Base-by-base conservation (phyloP, 345 rosid genomes). In the Moringa oleifera region DNA sequence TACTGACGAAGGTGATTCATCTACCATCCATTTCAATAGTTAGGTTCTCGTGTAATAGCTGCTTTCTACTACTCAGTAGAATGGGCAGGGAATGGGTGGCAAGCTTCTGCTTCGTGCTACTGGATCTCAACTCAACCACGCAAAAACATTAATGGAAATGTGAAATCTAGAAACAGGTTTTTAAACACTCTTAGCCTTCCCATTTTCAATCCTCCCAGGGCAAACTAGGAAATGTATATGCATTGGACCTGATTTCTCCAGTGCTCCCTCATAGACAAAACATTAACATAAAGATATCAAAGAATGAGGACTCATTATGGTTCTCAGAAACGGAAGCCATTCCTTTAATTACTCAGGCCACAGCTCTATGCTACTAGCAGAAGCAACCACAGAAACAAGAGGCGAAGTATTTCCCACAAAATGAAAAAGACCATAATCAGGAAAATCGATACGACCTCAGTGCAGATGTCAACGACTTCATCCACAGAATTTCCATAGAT, bases 381-480 rank as follows among this genome's bases (percentile, higher is more conserved):
- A n/a, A n/a, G 23, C 37, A 18, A n/a, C 31, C 67, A 59, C 3
- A 28, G 8, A 28, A 28, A 28, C 3, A 28, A 28, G 8, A 28
- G n/a, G n/a, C n/a, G n/a, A 28, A 28, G 8, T 28, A 28, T 3
- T 28, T 0, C 17, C 18, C 18, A 50, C 4, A 51, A 33, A 41
- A 24, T 20, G 23, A 25, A 52, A 63, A 24, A 66, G 20, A 0
- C 28, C 22, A 23, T 61, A 55, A 55, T 17, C 58, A 55, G 18
- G 58, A 55, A 41, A 41, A 9, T 41, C 6, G 12, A 41, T 41
- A 59, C 41, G 65, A 92, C 98, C 96, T 90, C 87, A 46, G 88
- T 75, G 76, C 98, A 93, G 78, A 88, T 59, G 68, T 78, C 90
- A 1, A 93, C 86, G 31, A 86, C 75, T 62, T 90, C 92, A 57